Evolutionary conservation across 2,329 filamentous ascomycete genomes (phyloP).

Genomic region (Pyrenophora teres): DNA sequence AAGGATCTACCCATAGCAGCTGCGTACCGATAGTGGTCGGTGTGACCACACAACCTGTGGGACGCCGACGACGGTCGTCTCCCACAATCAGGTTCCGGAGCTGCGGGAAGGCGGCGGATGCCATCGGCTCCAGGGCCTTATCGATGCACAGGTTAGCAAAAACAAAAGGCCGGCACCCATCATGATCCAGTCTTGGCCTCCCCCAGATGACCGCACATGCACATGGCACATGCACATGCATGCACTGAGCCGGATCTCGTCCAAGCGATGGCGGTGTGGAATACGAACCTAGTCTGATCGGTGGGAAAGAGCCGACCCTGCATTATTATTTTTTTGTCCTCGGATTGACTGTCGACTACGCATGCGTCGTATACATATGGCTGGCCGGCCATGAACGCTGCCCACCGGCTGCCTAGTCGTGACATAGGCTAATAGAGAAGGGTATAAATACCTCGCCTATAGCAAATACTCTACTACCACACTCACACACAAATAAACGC

Average conservation of each 20-base stretch:
- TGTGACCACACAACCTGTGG: not conserved
- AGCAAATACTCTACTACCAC: too few species aligned
- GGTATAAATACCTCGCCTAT: too few species aligned
- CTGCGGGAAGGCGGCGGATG: not conserved
- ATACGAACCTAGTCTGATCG: not conserved
- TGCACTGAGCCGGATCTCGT: slow-evolving; percentile 5
- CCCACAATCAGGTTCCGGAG: not conserved
- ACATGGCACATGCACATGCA: not conserved
- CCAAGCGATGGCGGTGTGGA: slow-evolving; percentile 7
- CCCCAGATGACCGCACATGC: too few species aligned
- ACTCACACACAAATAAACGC: too few species aligned
- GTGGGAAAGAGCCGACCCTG: not conserved
- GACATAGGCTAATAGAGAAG: too few species aligned
- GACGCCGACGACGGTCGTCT: not conserved
- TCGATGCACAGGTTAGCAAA: not conserved
- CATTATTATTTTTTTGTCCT: not conserved
- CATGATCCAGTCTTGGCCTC: too few species aligned
- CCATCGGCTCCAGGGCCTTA: not conserved
- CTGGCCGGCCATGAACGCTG: too few species aligned
- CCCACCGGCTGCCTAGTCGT: too few species aligned
- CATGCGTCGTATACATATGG: too few species aligned
- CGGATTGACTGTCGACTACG: too few species aligned
- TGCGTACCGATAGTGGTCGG: too few species aligned
- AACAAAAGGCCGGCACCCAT: not conserved
- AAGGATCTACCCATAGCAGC: not conserved